Percentiles rank a stretch among this genome's conserved stretches.
phyloP scores from a whole-genome alignment of 495 filamentous ascomycete genomes.

The Podospora anserina region DNA sequence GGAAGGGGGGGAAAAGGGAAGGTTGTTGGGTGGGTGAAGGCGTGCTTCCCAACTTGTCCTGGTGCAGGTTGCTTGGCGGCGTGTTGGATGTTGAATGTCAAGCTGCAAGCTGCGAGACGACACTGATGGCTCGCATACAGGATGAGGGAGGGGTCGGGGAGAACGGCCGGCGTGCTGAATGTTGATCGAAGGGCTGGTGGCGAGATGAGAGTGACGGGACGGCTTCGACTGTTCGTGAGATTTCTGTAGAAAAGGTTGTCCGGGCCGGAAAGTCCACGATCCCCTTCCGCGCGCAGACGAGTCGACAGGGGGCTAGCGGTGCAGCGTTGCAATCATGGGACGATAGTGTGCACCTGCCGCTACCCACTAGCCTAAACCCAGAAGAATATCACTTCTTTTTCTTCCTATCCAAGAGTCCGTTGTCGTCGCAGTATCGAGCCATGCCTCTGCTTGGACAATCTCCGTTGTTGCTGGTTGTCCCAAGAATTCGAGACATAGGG shows the following conservation, averaged over 20 bases:
- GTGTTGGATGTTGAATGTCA: neutral
- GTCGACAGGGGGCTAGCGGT: neutral
- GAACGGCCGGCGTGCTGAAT: neutral
- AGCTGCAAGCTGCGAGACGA: slow-evolving; percentile 2
- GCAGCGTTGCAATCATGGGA: slow-evolving; percentile 1
- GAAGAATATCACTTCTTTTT: neutral
- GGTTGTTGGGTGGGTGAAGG: neutral
- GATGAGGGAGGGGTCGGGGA: neutral
- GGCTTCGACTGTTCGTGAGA: neutral
- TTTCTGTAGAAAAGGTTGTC: neutral
- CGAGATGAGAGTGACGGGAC: neutral
- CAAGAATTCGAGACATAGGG: neutral
- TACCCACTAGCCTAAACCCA: neutral
- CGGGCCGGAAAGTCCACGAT: slow-evolving; percentile 3
- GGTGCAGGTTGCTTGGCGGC: neutral
- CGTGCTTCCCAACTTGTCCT: neutral
- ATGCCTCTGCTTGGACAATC: slow-evolving; percentile 1
- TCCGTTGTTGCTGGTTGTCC: slow-evolving; percentile 4
- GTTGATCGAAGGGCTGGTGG: neutral
- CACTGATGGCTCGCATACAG: slow-evolving; percentile 1
- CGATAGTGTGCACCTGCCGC: slow-evolving; percentile 6
- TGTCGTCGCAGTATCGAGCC: neutral
- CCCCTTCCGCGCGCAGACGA: neutral
- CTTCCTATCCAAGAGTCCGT: neutral
- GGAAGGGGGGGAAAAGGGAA: neutral